Percentiles rank a stretch among this genome's conserved stretches.
Conservation (phyloP, 768 basidiomycete genomes). For the Podaxis sp. region DNA sequence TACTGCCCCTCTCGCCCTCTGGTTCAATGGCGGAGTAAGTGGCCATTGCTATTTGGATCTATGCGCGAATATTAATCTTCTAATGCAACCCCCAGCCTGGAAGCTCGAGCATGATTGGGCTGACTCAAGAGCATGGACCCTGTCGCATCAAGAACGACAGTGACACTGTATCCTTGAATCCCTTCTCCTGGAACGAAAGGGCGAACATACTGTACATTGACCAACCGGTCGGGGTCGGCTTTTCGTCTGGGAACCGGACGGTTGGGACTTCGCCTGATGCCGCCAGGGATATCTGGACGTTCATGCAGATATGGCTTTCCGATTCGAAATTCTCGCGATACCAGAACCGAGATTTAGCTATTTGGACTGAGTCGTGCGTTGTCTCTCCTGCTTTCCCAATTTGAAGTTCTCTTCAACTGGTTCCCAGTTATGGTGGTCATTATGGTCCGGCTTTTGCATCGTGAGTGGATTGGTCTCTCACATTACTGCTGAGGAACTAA, state of each 20-base stretch:
- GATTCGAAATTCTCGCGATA: conserved; percentile 50
- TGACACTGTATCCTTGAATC: conserved; percentile 45
- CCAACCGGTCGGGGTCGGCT: conserved; percentile 60
- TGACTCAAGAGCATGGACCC: conserved; percentile 75
- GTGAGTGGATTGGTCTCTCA: conserved; percentile 17
- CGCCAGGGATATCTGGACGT: conserved; percentile 54
- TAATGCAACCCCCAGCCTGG: conserved; percentile 35
- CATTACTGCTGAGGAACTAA: not conserved
- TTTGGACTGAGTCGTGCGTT: conserved; percentile 61
- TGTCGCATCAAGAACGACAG: conserved; percentile 59
- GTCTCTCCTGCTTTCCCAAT: not conserved
- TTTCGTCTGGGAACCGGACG: conserved; percentile 47
- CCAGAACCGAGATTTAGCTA: conserved; percentile 39
- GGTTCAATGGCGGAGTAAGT: conserved; percentile 63
- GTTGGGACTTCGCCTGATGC: conserved; percentile 51
- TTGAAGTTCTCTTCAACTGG: not conserved
- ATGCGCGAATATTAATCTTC: not conserved
- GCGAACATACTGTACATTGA: conserved; percentile 58
- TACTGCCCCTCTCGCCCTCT: conserved; percentile 58
- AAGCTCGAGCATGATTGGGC: conserved; percentile 53
- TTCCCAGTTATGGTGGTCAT: conserved; percentile 59
- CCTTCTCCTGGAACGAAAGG: conserved; percentile 54
- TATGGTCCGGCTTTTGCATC: conserved; percentile 67
- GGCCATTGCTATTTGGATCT: not conserved
- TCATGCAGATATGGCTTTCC: conserved; percentile 58